phyloP scores from a whole-genome alignment of 257 asterid genomes.

The Eustoma russellianum region DNA sequence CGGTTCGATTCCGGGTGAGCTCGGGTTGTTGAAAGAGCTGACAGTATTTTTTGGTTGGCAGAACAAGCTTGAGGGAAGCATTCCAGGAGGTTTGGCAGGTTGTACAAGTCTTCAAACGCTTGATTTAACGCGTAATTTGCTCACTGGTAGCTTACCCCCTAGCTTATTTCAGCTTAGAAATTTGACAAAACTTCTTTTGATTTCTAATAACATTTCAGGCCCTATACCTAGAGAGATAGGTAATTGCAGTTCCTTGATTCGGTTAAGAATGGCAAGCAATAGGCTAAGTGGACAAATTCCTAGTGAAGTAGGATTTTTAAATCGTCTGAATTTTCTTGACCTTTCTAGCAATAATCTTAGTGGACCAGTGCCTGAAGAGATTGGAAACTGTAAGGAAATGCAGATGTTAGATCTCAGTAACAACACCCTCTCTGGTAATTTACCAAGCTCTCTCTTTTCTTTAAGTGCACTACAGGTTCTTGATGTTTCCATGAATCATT shows the following conservation, averaged over 20 bases:
- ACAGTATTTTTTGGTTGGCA: constrained; percentile 71
- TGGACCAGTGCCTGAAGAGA: constrained; percentile 56
- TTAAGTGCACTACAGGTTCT: constrained; percentile 44
- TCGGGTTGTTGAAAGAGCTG: constrained; percentile 42
- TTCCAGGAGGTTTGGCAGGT: constrained; percentile 49
- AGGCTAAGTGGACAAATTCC: constrained; percentile 60
- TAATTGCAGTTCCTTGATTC: constrained; percentile 41
- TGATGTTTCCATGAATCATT: constrained; percentile 51
- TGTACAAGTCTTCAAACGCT: constrained; percentile 63
- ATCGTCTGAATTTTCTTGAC: constrained; percentile 60
- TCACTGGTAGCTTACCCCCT: constrained; percentile 54
- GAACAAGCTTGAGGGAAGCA: constrained; percentile 63
- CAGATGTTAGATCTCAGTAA: constrained; percentile 60
- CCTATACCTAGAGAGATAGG: constrained; percentile 61
- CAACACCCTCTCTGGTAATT: constrained; percentile 41
- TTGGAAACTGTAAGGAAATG: constrained; percentile 49
- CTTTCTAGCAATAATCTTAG: constrained; percentile 41
- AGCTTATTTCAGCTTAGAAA: constrained; percentile 49
- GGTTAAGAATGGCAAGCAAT: constrained; percentile 50
- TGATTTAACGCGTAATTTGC: constrained; percentile 56
- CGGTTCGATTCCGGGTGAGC: constrained; percentile 50
- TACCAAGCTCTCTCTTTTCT: constrained; percentile 46
- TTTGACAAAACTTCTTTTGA: constrained; percentile 57
- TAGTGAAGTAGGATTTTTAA: constrained; percentile 37
- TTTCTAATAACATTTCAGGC: constrained; percentile 59